Percentiles rank a stretch among this genome's conserved stretches.
Conservation (phyloP, 768 basidiomycete genomes). For the Trichaptum fuscoviolaceum region DNA sequence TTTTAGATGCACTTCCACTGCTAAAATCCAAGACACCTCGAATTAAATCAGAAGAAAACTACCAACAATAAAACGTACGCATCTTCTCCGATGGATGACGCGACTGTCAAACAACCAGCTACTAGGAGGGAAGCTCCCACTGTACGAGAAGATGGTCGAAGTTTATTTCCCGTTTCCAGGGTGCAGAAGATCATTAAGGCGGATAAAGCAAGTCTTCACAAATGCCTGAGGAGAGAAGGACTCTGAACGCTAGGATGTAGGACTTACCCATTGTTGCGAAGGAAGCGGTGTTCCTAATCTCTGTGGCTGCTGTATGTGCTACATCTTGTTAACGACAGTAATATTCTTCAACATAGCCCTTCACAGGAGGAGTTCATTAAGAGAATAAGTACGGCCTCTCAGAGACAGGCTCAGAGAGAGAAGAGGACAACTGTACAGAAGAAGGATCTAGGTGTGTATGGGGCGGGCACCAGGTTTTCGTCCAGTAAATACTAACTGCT, state of each 20-base stretch:
- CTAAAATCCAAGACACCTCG: too few species aligned
- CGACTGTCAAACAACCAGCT: background rate
- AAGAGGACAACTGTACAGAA: constrained; percentile 72
- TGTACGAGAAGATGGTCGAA: background rate
- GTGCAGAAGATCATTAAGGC: constrained; percentile 85
- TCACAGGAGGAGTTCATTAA: constrained; percentile 73
- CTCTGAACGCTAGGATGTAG: constrained; percentile 28
- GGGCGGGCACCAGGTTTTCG: background rate
- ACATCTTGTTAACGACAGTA: background rate
- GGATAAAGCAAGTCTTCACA: constrained; percentile 53
- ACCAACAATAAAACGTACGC: too few species aligned
- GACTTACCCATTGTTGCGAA: constrained; percentile 71
- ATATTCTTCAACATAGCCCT: constrained; percentile 9
- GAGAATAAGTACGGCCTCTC: constrained; percentile 65
- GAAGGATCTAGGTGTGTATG: constrained; percentile 65
- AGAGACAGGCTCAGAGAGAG: constrained; percentile 64
- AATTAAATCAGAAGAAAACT: too few species aligned
- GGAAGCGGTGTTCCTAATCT: constrained; percentile 76
- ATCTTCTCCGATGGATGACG: background rate
- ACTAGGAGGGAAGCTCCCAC: background rate
- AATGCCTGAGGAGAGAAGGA: background rate
- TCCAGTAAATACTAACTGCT: background rate
- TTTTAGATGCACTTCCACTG: too few species aligned
- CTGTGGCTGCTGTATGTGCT: constrained; percentile 57
- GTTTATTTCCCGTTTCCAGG: constrained; percentile 62